These are phyloP conservation scores for Helotiales sp. DNA, from an alignment of 2,329 filamentous ascomycete species.

Conservation along the genomic window DNA sequence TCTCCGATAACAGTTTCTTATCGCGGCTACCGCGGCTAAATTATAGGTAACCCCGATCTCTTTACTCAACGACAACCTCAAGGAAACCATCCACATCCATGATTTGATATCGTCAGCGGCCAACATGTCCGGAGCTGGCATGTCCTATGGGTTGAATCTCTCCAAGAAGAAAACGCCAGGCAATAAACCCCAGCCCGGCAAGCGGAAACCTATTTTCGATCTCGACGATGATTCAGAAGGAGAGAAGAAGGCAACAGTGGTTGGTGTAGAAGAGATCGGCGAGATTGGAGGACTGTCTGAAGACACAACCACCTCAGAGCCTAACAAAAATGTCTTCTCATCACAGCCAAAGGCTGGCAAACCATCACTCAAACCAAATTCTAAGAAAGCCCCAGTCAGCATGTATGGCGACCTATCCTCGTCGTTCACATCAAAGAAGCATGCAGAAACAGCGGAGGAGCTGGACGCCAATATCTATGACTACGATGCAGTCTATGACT, in stretches of 20 bases:
- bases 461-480: constrained; percentile 78
- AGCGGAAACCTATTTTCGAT: constrained; percentile 58
- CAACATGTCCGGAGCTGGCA: constrained; percentile 37
- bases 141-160: constrained; percentile 60
- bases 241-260: constrained; percentile 39
- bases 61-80: background rate
- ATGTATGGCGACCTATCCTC: constrained; percentile 68
- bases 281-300: constrained; percentile 55
- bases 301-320: constrained; percentile 35
- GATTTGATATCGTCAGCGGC: background rate
- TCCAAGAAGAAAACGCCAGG: constrained; percentile 51
- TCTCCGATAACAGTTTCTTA: constrained; percentile 4
- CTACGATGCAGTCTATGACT: constrained; percentile 82
- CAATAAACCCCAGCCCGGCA: constrained; percentile 49
- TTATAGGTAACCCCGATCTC: background rate
- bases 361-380: constrained; percentile 29
- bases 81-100: background rate
- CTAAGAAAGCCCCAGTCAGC: constrained; percentile 43
- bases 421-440: constrained; percentile 60
- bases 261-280: constrained; percentile 56
- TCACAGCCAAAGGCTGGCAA: constrained; percentile 34
- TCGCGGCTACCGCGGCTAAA: constrained; percentile 1
- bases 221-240: constrained; percentile 59
- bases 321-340: constrained; percentile 33
- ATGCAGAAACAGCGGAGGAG: constrained; percentile 63